These are phyloP conservation scores for Trichoderma sp. DNA, from an alignment of 2,329 filamentous ascomycete species.

Conservation along the genomic window DNA sequence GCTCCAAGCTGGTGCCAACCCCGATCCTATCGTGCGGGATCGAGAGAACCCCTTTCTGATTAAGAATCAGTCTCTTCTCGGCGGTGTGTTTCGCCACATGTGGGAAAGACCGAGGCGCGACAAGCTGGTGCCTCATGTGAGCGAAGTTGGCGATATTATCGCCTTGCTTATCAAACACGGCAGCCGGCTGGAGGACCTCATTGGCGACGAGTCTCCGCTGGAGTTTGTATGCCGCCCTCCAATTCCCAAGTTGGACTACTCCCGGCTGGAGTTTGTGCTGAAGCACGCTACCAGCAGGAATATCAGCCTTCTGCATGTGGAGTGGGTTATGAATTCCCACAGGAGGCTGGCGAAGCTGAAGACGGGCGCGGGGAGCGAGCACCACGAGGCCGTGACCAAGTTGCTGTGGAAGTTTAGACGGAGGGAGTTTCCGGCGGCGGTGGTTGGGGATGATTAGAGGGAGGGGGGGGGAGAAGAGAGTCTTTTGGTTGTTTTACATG, in stretches of 20 bases:
- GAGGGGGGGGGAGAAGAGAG: too few relatives aligned
- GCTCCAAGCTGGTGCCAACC: background rate
- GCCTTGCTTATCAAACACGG: background rate
- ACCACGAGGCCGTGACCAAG: background rate
- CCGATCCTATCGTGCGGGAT: background rate
- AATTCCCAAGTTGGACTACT: background rate
- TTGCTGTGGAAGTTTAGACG: background rate
- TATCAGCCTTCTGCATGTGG: background rate
- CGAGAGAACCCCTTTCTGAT: background rate
- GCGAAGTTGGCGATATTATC: background rate
- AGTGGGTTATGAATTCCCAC: background rate
- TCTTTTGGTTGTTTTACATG: too few relatives aligned
- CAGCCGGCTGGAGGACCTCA: background rate
- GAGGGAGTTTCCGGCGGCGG: background rate
- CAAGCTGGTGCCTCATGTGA: background rate
- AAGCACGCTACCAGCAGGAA: background rate
- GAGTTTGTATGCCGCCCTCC: background rate
- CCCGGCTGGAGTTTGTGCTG: background rate
- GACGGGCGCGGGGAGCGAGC: background rate
- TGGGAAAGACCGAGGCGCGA: background rate
- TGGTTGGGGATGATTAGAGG: background rate
- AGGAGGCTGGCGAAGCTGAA: rapidly evolving
- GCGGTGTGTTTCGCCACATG: background rate
- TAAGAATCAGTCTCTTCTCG: background rate
- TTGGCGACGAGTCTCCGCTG: background rate